phyloP scores from a whole-genome alignment of 2,329 filamentous ascomycete species.

The Stagonosporopsis vannaccii region DNA sequence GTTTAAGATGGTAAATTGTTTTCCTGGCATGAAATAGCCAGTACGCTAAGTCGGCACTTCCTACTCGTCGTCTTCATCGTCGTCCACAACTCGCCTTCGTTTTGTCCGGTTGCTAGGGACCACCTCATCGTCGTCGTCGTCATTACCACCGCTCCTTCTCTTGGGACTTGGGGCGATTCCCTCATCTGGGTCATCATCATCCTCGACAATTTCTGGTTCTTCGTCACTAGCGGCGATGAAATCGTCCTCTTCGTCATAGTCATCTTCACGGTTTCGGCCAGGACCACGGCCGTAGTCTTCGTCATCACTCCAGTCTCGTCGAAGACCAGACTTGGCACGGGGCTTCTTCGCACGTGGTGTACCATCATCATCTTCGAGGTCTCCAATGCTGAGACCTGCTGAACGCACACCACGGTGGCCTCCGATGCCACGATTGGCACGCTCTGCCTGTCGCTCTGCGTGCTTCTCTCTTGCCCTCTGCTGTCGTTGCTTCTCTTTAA shows the following conservation, averaged over 20 bases:
- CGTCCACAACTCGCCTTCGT: constrained; percentile 56
- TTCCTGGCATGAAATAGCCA: not conserved
- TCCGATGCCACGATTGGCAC: constrained; percentile 54
- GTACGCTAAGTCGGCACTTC: not conserved
- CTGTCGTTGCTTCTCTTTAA: constrained; percentile 73
- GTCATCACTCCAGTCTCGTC: constrained; percentile 70
- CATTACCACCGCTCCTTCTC: constrained; percentile 41
- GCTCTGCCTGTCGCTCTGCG: constrained; percentile 68
- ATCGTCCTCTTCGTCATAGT: constrained; percentile 81
- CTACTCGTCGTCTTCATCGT: constrained; percentile 58
- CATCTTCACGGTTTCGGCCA: constrained; percentile 70
- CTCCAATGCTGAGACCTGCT: constrained; percentile 64
- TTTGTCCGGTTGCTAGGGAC: constrained; percentile 42
- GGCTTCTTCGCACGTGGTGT: constrained; percentile 39
- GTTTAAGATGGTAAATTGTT: not conserved
- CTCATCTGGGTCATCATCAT: constrained; percentile 62
- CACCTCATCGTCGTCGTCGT: constrained; percentile 47
- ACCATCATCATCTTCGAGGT: constrained; percentile 66
- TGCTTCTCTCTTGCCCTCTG: constrained; percentile 72
- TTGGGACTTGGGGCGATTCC: constrained; percentile 55
- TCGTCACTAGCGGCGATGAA: constrained; percentile 80
- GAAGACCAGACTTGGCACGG: constrained; percentile 47
- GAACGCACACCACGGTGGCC: constrained; percentile 60
- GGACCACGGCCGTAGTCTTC: constrained; percentile 72
- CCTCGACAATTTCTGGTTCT: constrained; percentile 68